Base-by-base conservation (phyloP, 2,329 filamentous ascomycete species). In the Xylariomycetidae sp. region DNA sequence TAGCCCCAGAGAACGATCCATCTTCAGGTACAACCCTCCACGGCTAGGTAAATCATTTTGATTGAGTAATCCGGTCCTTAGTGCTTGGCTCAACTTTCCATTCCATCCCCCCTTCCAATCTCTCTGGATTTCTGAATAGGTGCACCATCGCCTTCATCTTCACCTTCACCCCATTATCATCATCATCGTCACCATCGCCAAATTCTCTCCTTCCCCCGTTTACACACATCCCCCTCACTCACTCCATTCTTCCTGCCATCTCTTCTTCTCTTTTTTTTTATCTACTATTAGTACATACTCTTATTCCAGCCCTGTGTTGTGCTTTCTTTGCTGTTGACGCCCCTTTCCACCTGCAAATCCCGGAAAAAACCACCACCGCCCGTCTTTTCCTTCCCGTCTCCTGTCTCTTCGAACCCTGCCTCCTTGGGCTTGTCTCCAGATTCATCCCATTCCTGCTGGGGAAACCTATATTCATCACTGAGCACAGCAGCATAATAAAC, bases 71-170 rank as follows among this genome's bases (percentile, higher is more conserved):
- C n/a, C n/a, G n/a, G n/a, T n/a, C n/a, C n/a, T n/a, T n/a, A n/a
- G n/a, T n/a, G n/a, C n/a, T n/a, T n/a, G n/a, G 37, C 43, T 50
- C 46, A 53, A 50, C 49, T 50, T 49, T 42, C 45, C 42, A 45
- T 40, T 49, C 47, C 45, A 45, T 43, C 46, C 46, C 44, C 49
- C 43, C 46, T 47, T 45, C 48, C 45, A 45, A 37, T 45, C 43
- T 44, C 45, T 42, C 47, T 53, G 45, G 45, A 31, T 42, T 36
- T 53, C 51, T 54, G 51, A 54, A 54, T n/a, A n/a, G n/a, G n/a
- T n/a, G n/a, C n/a, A n/a, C n/a, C n/a, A n/a, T n/a, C n/a, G n/a
- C n/a, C n/a, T n/a, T 23, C 20, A 23, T n/a, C 20, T 23, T 23
- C n/a, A 23, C 20, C 8, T 8, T 8, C 20, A 8, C n/a, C n/a